A percentile compares a stretch with the other conserved stretches of the same genome.
Evolutionary conservation across 75 land plant genomes (phyloP).

Genomic region (Pinus tabuliformis): DNA sequence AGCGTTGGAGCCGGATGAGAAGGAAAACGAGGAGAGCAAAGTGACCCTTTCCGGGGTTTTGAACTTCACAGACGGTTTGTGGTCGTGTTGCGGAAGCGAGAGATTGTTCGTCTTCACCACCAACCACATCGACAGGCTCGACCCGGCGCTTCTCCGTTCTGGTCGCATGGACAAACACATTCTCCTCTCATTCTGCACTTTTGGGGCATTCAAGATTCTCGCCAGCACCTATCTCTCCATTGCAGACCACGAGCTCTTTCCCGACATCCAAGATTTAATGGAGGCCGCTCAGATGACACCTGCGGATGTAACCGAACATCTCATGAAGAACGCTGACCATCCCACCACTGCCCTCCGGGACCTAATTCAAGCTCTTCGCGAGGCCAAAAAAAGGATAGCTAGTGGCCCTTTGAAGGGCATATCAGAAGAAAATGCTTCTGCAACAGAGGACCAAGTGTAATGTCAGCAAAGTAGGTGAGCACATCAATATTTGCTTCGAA

Average conservation of each 20-base stretch:
- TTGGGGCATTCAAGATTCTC: conserved; percentile 24
- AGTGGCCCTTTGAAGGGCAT: too few species aligned
- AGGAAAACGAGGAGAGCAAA: not conserved
- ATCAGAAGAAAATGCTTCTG: too few species aligned
- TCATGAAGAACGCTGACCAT: conserved; percentile 9
- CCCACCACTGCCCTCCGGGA: not conserved
- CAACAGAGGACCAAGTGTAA: too few species aligned
- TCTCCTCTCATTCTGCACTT: conserved; percentile 20
- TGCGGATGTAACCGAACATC: conserved; percentile 39
- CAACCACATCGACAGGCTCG: conserved; percentile 36
- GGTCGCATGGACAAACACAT: conserved; percentile 37
- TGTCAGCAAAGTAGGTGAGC: too few species aligned
- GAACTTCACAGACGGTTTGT: conserved; percentile 34
- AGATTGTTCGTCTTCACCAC: conserved; percentile 41
- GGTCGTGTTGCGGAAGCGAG: conserved; percentile 43
- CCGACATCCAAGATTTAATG: conserved; percentile 4
- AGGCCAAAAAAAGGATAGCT: not conserved
- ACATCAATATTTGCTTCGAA: too few species aligned
- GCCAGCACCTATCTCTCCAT: conserved; percentile 27
- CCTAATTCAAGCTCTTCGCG: not conserved
- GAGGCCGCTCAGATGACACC: conserved; percentile 46
- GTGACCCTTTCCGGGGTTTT: conserved; percentile 1
- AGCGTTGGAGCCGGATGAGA: not conserved
- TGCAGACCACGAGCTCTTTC: conserved; percentile 17
- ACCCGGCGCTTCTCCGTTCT: conserved; percentile 33